Evolutionary conservation across 2,329 filamentous ascomycete genomes (phyloP), one percentile per base, ranked within the genome.

Genomic region (Diplodia sapinea): DNA sequence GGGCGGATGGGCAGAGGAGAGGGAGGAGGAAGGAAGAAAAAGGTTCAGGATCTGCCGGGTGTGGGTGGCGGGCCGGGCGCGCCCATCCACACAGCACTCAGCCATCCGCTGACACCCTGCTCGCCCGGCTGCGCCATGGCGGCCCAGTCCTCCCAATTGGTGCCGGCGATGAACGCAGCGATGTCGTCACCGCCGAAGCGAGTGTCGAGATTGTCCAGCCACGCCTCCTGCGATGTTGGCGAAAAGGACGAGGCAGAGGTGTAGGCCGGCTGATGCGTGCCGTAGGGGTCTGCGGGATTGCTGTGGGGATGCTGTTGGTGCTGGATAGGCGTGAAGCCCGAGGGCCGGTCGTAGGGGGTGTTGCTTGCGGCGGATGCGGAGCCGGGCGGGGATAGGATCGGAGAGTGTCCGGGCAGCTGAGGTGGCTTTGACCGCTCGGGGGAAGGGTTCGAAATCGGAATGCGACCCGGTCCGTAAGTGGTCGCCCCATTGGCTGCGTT

Each of bases 121-220:
- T 67, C 65, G 15, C 55, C 65, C 7, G 50, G 65, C 65, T 61
- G 56, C 65, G 65, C 55, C 56, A 68, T n/a, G 67, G 70, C 63
- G 17, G 73, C 73, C 73, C 74, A 79, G 26, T 77, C 74, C 15
- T 73, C 71, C 68, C 77, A 73, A 52, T 77, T 76, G 23, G 73
- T 76, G 8, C 78, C 79, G 50, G 78, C 77, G 13, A 78, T 76
- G 68, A 80, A 80, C 6, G 78, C 78, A 9, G 78, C 78, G 15
- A 80, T 70, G 68, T 80, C 79, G 65, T 80, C 78, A n/a, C 77
- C 78, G 12, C 77, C 75, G 49, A 80, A 75, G 1, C 73, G 70
- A 8, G 76, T 78, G 20, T 80, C 75, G 47, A 80, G 68, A 17
- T 72, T 75, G 65, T 74, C 73, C 2, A 78, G 70, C 78, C 78